Evolutionary conservation across 2,329 filamentous ascomycete genomes (phyloP).

Genomic region (Colletotrichum truncatum): DNA sequence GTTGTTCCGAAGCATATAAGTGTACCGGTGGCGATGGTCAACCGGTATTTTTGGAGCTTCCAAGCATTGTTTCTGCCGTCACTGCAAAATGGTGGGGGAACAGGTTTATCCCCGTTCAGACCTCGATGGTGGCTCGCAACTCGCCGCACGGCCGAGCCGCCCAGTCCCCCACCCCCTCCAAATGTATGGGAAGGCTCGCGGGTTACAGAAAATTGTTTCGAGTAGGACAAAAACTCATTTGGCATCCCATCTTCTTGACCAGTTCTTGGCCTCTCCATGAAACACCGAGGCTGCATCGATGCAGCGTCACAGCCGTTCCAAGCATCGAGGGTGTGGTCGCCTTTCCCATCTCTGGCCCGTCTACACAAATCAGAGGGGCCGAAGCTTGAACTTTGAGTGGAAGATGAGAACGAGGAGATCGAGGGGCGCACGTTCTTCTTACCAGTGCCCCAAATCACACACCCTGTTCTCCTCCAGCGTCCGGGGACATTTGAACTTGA

Average conservation of each 20-base stretch:
- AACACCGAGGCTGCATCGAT: slow-evolving; percentile 16
- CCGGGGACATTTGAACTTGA: neutral
- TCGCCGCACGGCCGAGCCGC: slow-evolving; percentile 13
- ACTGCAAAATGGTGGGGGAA: neutral
- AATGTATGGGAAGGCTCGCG: slow-evolving; percentile 11
- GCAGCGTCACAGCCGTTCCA: slow-evolving; percentile 4
- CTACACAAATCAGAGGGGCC: neutral
- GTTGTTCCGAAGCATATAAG: slow-evolving; percentile 21
- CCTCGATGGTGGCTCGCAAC: neutral
- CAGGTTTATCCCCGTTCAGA: neutral
- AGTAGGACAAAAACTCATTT: slow-evolving; percentile 14
- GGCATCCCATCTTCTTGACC: slow-evolving; percentile 21
- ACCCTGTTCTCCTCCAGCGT: neutral
- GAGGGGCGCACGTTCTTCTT: slow-evolving; percentile 16
- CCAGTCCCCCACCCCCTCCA: neutral
- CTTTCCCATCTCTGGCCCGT: neutral
- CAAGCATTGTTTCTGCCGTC: neutral
- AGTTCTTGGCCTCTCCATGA: neutral
- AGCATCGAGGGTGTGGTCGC: slow-evolving; percentile 4
- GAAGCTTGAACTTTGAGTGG: neutral
- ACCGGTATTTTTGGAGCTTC: neutral
- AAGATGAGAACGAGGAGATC: neutral
- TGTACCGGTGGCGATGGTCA: neutral
- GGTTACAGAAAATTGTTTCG: slow-evolving; percentile 26
- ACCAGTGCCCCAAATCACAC: neutral